phyloP scores from a whole-genome alignment of 768 basidiomycete species.

The Lyophyllum decastes region DNA sequence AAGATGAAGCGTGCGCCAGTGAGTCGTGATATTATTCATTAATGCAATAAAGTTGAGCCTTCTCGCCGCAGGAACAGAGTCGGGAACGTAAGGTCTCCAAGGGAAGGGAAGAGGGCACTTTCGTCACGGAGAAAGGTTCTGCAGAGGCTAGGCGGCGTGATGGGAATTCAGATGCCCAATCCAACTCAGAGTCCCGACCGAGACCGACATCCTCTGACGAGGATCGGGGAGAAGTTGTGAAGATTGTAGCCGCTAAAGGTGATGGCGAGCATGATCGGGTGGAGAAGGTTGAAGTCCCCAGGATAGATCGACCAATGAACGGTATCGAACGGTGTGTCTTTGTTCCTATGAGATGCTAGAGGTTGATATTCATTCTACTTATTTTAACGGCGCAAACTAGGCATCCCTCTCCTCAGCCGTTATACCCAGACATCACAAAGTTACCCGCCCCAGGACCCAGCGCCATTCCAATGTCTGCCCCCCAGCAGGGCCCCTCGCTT shows the following conservation, averaged over 20 bases:
- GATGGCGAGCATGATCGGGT: not conserved
- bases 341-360: not conserved
- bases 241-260: not conserved
- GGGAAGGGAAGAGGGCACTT: not conserved
- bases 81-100: not conserved
- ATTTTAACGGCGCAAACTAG: not conserved
- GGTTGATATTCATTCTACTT: not conserved
- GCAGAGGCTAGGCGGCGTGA: not conserved
- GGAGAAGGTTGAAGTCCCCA: not conserved
- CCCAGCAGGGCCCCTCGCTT: not conserved
- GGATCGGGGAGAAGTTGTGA: not conserved
- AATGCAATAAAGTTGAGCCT: not conserved
- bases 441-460: constrained; percentile 4
- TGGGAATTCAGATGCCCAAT: not conserved
- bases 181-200: not conserved
- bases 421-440: constrained; percentile 12
- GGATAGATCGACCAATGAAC: not conserved
- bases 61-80: not conserved
- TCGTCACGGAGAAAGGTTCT: not conserved
- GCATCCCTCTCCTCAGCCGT: not conserved
- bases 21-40: not conserved
- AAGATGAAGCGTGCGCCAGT: constrained; percentile 2
- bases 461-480: not conserved
- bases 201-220: not conserved
- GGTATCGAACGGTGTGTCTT: not conserved